Percentiles rank a stretch among this genome's conserved stretches.
phyloP scores from a whole-genome alignment of 1,284 basidiomycete genomes.

The Vanrija sp. region DNA sequence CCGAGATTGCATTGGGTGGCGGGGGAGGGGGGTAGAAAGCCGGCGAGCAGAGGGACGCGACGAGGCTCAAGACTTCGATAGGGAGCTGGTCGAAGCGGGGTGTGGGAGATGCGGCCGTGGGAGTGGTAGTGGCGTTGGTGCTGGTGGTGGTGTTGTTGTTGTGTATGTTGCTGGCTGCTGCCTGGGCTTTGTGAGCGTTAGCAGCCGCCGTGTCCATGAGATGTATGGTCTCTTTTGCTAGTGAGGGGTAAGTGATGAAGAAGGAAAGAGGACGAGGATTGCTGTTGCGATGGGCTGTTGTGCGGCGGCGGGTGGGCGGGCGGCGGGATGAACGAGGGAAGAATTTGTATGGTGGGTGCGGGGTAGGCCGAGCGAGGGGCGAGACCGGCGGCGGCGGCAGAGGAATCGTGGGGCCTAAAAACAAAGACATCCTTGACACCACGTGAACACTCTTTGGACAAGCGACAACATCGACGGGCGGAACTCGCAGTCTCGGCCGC shows the following conservation, averaged over 20 bases:
- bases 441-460: not conserved
- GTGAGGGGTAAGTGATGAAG: not conserved
- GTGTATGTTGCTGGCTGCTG: not conserved
- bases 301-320: too few species aligned
- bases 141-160: not conserved
- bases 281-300: too few species aligned
- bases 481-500: too few species aligned
- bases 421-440: not conserved
- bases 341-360: not conserved
- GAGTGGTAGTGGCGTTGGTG: not conserved
- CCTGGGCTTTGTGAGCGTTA: not conserved
- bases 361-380: not conserved
- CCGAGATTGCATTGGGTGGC: constrained; percentile 7
- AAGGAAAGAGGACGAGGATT: not conserved
- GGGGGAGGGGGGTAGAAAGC: constrained; percentile 29
- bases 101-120: not conserved
- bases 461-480: too few species aligned
- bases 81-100: constrained; percentile 39
- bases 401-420: not conserved
- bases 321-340: not conserved
- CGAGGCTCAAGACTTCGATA: constrained; percentile 36
- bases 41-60: constrained; percentile 33
- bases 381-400: too few species aligned
- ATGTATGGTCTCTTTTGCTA: too few species aligned
- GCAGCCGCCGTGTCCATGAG: constrained; percentile 4